A percentile compares a stretch with the other conserved stretches of the same genome.
Evolutionary conservation across 1,139 yeast species (phyloP).

Genomic region (Diutina ranongensis): DNA sequence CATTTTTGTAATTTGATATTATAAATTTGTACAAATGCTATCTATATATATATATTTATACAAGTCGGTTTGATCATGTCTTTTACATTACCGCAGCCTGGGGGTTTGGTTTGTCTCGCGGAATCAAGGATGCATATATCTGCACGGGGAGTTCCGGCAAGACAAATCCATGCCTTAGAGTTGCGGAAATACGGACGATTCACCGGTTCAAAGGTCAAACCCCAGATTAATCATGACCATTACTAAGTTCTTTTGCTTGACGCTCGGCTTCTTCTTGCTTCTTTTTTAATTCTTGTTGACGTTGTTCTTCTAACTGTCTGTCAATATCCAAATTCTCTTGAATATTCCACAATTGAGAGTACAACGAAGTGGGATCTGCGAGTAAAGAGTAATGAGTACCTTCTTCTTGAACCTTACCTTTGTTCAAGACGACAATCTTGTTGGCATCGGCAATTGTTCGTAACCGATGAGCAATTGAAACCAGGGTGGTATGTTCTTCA

Average conservation of each 20-base stretch:
- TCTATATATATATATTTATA: not conserved
- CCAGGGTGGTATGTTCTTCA: slow-evolving; percentile 54
- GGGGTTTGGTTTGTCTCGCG: slow-evolving; percentile 1
- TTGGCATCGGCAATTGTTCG: slow-evolving; percentile 93
- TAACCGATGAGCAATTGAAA: slow-evolving; percentile 87
- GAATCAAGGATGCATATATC: slow-evolving; percentile 1
- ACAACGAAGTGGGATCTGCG: slow-evolving; percentile 42
- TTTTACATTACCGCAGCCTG: no score
- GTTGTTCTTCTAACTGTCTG: slow-evolving; percentile 8
- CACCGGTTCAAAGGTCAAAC: not conserved
- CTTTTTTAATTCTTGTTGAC: not conserved
- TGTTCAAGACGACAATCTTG: slow-evolving; percentile 75
- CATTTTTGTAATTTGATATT: not conserved
- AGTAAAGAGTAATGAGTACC: slow-evolving; percentile 67
- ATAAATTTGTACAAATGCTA: not conserved
- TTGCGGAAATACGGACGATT: no score
- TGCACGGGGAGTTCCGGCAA: slow-evolving; percentile 5
- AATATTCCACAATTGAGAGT: slow-evolving; percentile 77
- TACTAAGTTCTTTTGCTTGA: not conserved
- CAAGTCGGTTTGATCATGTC: not conserved
- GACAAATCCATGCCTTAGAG: no score
- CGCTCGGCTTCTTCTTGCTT: not conserved
- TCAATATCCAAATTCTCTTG: slow-evolving; percentile 61
- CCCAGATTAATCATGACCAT: not conserved
- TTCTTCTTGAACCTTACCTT: slow-evolving; percentile 76